Percentiles rank a stretch among this genome's conserved stretches.
Evolutionary conservation across 1,139 yeast genomes (phyloP).

Genomic region (Candida sp.): DNA sequence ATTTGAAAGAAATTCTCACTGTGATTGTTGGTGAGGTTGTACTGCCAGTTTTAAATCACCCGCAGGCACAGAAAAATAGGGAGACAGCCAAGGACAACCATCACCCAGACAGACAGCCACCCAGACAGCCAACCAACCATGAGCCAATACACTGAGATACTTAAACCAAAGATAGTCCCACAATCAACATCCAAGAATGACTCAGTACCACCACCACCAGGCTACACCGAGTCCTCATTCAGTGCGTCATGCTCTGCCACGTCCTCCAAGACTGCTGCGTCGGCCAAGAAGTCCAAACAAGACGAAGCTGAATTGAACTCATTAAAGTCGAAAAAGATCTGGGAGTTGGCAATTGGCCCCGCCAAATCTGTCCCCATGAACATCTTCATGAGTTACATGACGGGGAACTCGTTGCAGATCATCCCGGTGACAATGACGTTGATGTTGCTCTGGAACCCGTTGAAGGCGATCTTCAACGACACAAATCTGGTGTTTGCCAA

Average conservation of each 20-base stretch:
- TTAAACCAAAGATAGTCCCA: slow-evolving; percentile 16
- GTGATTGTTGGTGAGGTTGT: no score
- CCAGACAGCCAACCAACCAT: no score
- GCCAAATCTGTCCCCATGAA: slow-evolving; percentile 92
- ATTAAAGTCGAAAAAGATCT: slow-evolving; percentile 67
- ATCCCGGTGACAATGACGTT: slow-evolving; percentile 92
- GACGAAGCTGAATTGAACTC: slow-evolving; percentile 28
- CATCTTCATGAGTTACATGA: slow-evolving; percentile 88
- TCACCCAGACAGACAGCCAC: no score
- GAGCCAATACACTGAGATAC: slow-evolving; percentile 19
- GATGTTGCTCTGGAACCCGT: slow-evolving; percentile 80
- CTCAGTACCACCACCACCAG: slow-evolving; percentile 21
- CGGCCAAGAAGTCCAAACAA: slow-evolving; percentile 9
- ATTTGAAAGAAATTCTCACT: no score
- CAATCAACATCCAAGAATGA: slow-evolving; percentile 13
- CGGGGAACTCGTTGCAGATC: slow-evolving; percentile 89
- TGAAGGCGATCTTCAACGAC: slow-evolving; percentile 67
- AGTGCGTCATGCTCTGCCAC: no score
- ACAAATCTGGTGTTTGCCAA: slow-evolving; percentile 50
- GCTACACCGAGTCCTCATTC: slow-evolving; percentile 15
- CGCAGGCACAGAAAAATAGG: no score
- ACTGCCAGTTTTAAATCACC: no score
- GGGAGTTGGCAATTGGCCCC: slow-evolving; percentile 88
- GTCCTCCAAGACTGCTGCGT: neutral
- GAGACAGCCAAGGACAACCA: no score